Conservation (phyloP, 306 rosid species). For the Ammopiptanthus mongolicus region DNA sequence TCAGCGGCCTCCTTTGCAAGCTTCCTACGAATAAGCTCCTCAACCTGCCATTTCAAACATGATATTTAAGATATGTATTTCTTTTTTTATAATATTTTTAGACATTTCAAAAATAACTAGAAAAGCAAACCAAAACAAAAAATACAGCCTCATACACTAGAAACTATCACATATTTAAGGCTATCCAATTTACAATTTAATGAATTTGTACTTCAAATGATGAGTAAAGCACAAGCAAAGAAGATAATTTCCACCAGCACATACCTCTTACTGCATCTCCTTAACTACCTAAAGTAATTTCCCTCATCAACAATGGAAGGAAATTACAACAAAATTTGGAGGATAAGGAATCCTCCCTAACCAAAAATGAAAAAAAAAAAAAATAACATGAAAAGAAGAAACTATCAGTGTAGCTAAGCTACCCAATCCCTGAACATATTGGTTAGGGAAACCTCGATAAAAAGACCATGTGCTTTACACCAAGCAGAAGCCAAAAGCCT, state of each 20-base stretch:
- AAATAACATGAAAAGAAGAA: neutral
- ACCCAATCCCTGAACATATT: neutral
- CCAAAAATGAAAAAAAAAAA: neutral
- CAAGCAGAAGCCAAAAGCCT: neutral
- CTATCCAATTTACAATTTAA: neutral
- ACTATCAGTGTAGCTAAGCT: neutral
- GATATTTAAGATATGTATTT: neutral
- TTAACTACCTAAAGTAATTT: neutral
- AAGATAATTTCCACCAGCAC: neutral
- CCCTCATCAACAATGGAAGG: neutral
- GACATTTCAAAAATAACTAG: neutral
- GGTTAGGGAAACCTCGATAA: neutral
- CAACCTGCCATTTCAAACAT: conserved; percentile 57
- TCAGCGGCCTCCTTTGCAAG: conserved; percentile 76
- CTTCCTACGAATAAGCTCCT: conserved; percentile 74
- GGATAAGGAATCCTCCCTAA: neutral
- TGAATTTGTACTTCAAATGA: neutral
- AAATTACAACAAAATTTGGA: neutral
- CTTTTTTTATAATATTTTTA: neutral
- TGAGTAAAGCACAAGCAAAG: conserved; percentile 1
- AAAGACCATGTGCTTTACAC: neutral
- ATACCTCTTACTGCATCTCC: conserved; percentile 7
- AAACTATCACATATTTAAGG: conserved; percentile 3
- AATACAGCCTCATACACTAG: neutral
- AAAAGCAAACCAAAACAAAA: neutral